Evolutionary conservation across 2,329 filamentous ascomycete species (phyloP), one percentile per base, ranked within the genome.

Genomic region (Colletotrichum sidae): DNA sequence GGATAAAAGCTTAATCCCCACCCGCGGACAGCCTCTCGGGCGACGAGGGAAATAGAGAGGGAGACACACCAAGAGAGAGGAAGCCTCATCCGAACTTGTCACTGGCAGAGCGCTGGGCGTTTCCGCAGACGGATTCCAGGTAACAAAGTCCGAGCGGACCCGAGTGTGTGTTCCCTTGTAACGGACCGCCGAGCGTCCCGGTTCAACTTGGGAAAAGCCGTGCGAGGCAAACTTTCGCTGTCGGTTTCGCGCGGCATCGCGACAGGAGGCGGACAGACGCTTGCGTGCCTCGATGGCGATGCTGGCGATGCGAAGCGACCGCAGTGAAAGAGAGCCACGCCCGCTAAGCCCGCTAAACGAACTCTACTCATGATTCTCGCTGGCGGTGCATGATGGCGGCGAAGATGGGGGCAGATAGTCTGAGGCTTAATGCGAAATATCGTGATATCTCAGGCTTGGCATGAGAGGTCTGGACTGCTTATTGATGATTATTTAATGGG

Each of bases 81-180:
- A 15, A 39, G 58, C 47, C 53, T 57, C 58, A 33, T 62, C 62
- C 46, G 52, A 65, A 53, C 35, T 65, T 65, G 25, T 34, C 17
- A 44, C n/a, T 56, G 62, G 58, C 45, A 62, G 12, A 42, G 25
- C 25, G 25, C 3, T 12, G 11, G 44, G 42, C 45, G 37, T 38
- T 51, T 11, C 13, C 9, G 35, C 33, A 41, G 44, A 65, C 45
- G 41, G 34, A 46, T 47, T 33, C 6, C 13, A 44, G 41, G 42
- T 4, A 15, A 52, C 37, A 42, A 41, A 7, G 62, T 42, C 58
- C 58, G 58, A 52, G 58, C 58, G 35, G 51, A 37, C 12, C 7
- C 3, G 17, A 8, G 12, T 8, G n/a, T 8, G 3, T 2, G 47
- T 7, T 12, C 3, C 17, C 33, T 25, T 38, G 17, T n/a, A 10